Conservation (phyloP, 148 eudicot genomes). For the Heliamphora exappendiculata region DNA sequence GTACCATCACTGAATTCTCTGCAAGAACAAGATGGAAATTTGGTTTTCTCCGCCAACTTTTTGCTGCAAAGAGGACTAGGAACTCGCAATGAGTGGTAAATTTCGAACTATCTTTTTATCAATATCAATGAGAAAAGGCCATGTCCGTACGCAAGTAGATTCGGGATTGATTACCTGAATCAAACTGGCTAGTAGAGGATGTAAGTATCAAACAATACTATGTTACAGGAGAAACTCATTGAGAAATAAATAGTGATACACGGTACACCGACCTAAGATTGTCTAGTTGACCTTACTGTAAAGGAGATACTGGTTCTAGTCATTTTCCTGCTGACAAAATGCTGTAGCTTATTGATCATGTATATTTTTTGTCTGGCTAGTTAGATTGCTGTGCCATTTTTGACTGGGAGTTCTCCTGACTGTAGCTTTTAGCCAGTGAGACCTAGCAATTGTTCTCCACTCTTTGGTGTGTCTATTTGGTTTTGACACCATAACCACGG, state of each 20-base stretch:
- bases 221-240: conserved; percentile 12
- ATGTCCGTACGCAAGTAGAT: neutral
- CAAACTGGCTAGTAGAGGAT: conserved; percentile 5
- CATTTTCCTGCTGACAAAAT: too few relatives aligned
- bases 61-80: conserved; percentile 64
- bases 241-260: conserved; percentile 25
- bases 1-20: conserved; percentile 55
- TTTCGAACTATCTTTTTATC: conserved; percentile 11
- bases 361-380: too few relatives aligned
- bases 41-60: conserved; percentile 73
- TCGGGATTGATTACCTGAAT: conserved; percentile 16
- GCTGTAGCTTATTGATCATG: too few relatives aligned
- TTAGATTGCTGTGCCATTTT: too few relatives aligned
- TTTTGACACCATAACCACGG: too few relatives aligned
- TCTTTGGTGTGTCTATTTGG: too few relatives aligned
- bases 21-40: conserved; percentile 62
- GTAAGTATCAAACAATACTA: neutral
- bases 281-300: conserved; percentile 22
- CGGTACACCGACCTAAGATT: conserved; percentile 24
- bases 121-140: neutral
- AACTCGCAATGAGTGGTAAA: conserved; percentile 40
- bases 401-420: too few relatives aligned
- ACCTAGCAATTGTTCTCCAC: too few relatives aligned
- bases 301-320: conserved; percentile 19
- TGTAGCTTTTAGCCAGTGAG: too few relatives aligned